Percentiles rank a stretch among this genome's conserved stretches.
Conservation (phyloP, 129 eudicot genomes). For the Helichrysum umbraculigerum region DNA sequence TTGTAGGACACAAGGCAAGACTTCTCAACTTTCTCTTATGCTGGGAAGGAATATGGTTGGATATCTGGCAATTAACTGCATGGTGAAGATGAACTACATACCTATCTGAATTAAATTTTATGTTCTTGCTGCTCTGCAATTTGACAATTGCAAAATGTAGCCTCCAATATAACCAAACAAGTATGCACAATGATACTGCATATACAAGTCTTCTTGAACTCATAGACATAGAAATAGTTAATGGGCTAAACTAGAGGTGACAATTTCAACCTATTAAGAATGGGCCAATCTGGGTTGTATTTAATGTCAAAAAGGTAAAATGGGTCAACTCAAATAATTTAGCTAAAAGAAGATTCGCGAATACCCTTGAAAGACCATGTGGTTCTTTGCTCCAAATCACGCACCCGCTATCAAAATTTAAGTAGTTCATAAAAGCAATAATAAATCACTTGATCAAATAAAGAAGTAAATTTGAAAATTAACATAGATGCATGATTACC, state of each 20-base stretch:
- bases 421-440: not conserved
- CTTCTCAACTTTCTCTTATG: slow-evolving; percentile 94
- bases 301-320: not conserved
- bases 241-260: not conserved
- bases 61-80: slow-evolving; percentile 46
- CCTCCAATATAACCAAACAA: slow-evolving; percentile 3
- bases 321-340: not conserved
- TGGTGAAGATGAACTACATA: slow-evolving; percentile 59
- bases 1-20: slow-evolving; percentile 82
- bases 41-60: slow-evolving; percentile 62
- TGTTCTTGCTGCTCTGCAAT: slow-evolving; percentile 74
- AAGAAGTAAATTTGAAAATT: not conserved
- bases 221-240: not conserved
- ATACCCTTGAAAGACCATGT: not conserved
- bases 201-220: not conserved
- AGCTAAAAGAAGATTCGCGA: not conserved
- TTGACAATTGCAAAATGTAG: not conserved
- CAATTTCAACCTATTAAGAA: not conserved
- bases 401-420: not conserved
- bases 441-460: not conserved
- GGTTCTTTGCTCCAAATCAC: not conserved
- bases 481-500: not conserved
- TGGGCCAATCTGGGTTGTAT: not conserved
- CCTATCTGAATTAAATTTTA: slow-evolving; percentile 54
- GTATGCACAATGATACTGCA: not conserved